phyloP scores from a whole-genome alignment of 306 rosid genomes.

The Sophora flavescens region DNA sequence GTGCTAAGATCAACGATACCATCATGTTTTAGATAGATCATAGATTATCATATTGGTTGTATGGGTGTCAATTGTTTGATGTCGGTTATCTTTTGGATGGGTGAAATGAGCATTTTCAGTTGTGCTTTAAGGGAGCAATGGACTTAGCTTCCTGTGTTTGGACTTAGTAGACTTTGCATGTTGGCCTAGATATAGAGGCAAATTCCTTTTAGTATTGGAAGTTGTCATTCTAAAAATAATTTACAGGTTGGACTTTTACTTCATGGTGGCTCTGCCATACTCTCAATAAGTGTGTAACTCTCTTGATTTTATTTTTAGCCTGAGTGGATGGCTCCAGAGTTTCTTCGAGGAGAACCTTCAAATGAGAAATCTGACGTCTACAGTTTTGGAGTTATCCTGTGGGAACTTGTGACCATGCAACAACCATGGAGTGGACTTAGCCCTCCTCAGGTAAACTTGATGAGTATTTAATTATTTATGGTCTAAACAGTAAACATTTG shows the following conservation, averaged over 20 bases:
- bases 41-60: neutral
- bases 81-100: conserved; percentile 17
- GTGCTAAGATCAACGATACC: conserved; percentile 11
- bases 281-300: conserved; percentile 56
- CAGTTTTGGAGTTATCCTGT: conserved; percentile 93
- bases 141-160: conserved; percentile 14
- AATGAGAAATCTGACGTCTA: conserved; percentile 96
- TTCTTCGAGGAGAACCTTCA: conserved; percentile 96
- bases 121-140: neutral
- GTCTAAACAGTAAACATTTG: conserved; percentile 27
- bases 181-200: conserved; percentile 18
- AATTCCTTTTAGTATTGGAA: conserved; percentile 35
- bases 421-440: conserved; percentile 96
- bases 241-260: conserved; percentile 56
- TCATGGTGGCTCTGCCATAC: conserved; percentile 43
- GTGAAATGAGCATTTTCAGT: conserved; percentile 15
- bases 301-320: conserved; percentile 79
- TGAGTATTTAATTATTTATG: conserved; percentile 29
- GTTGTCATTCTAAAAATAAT: conserved; percentile 53
- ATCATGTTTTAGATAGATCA: conserved; percentile 10
- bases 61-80: conserved; percentile 17
- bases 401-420: conserved; percentile 94
- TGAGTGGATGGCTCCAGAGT: conserved; percentile 99
- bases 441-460: conserved; percentile 80
- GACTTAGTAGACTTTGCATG: neutral